phyloP scores from a whole-genome alignment of 768 basidiomycete genomes.

The Tylopilus rubrobrunneus region DNA sequence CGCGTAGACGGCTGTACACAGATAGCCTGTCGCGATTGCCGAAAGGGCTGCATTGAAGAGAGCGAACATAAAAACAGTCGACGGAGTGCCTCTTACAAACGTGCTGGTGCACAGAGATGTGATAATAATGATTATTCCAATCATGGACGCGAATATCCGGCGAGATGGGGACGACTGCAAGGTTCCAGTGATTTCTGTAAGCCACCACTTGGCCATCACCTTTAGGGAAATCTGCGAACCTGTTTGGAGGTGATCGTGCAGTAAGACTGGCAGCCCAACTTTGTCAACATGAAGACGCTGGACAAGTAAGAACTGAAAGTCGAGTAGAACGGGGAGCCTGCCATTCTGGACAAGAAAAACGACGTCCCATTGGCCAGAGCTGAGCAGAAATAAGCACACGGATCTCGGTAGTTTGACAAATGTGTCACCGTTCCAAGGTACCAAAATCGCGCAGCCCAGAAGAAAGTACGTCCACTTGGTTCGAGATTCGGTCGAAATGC shows the following conservation, averaged over 20 bases:
- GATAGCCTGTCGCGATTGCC: neutral
- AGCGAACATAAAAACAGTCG: neutral
- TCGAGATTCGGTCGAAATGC: neutral
- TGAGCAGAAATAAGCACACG: neutral
- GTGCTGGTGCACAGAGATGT: neutral
- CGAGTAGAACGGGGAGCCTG: neutral
- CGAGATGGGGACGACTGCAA: too few relatives aligned
- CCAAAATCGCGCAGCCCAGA: neutral
- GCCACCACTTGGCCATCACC: too few relatives aligned
- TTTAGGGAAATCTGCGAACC: neutral
- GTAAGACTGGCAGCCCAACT: neutral
- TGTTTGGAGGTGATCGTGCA: slow-evolving; percentile 1
- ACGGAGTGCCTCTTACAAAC: neutral
- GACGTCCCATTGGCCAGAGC: neutral
- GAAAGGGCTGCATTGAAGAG: neutral
- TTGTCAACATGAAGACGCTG: neutral
- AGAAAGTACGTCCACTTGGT: neutral
- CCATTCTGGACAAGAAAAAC: slow-evolving; percentile 5
- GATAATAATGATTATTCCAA: neutral
- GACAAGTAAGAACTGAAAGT: neutral
- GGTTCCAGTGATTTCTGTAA: too few relatives aligned
- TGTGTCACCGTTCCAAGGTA: neutral
- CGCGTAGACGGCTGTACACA: neutral
- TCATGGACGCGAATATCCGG: too few relatives aligned
- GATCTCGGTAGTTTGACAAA: neutral